phyloP scores from a whole-genome alignment of 345 rosid species.

The Mallotus nudiflorus region DNA sequence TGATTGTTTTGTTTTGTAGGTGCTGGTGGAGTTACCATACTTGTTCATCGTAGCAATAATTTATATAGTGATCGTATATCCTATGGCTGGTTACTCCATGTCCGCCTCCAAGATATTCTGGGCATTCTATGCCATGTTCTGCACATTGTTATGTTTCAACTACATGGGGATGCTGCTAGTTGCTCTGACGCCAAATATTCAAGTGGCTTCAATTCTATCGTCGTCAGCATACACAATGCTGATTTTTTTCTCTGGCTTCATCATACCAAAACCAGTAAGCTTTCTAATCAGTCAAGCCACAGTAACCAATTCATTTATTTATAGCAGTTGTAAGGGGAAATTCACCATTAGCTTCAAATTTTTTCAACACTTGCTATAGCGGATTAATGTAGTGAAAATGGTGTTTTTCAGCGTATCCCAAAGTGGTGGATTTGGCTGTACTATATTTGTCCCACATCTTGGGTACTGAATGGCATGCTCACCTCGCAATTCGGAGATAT shows the following conservation, averaged over 20 bases:
- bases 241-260: conserved; percentile 66
- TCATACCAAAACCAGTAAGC: conserved; percentile 72
- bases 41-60: conserved; percentile 41
- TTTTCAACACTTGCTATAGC: no score
- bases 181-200: conserved; percentile 61
- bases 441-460: conserved; percentile 63
- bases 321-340: no score
- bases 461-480: conserved; percentile 60
- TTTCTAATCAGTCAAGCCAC: background rate
- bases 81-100: conserved; percentile 62
- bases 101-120: conserved; percentile 62
- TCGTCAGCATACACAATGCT: conserved; percentile 40
- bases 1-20: conserved; percentile 33
- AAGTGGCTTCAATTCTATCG: conserved; percentile 52
- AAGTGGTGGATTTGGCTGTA: conserved; percentile 84
- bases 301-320: background rate
- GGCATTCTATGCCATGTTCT: conserved; percentile 63
- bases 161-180: conserved; percentile 67
- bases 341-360: no score
- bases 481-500: conserved; percentile 79
- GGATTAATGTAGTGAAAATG: no score
- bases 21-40: conserved; percentile 72
- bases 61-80: conserved; percentile 51
- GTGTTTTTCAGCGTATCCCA: conserved; percentile 60
- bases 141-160: conserved; percentile 49